These are phyloP conservation scores for Sorghum bicolor DNA, from an alignment of 176 grass and related monocot genomes.

Conservation along the genomic window DNA sequence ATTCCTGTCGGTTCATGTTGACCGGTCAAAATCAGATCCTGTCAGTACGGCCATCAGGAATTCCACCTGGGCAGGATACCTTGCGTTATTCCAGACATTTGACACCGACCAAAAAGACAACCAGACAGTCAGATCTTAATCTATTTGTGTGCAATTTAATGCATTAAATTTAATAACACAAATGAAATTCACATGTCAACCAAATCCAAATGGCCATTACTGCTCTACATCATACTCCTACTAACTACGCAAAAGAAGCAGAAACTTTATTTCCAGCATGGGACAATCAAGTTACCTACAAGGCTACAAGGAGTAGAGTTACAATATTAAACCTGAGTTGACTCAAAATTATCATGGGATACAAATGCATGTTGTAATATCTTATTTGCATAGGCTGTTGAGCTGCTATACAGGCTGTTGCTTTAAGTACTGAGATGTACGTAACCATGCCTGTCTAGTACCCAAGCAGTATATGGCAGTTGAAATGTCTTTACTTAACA, in stretches of 20 bases:
- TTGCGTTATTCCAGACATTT: neutral
- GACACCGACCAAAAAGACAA: neutral
- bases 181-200: neutral
- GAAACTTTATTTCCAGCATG: neutral
- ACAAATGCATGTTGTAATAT: neutral
- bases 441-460: neutral
- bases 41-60: neutral
- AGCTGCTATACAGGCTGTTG: neutral
- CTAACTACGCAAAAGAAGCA: neutral
- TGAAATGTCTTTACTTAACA: too few species aligned
- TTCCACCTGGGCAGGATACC: neutral
- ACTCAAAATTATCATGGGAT: neutral
- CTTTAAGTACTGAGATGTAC: neutral
- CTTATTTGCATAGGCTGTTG: neutral
- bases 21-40: neutral
- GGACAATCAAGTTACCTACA: neutral
- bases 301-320: neutral
- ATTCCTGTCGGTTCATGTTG: neutral
- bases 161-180: neutral
- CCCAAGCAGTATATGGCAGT: neutral
- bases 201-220: neutral
- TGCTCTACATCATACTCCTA: neutral
- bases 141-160: neutral
- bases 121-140: neutral
- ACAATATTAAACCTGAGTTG: neutral